Percentiles rank a stretch among this genome's conserved stretches.
Evolutionary conservation across 164 flowering plant species (phyloP).

Genomic region (grape (Vitis vinifera)): DNA sequence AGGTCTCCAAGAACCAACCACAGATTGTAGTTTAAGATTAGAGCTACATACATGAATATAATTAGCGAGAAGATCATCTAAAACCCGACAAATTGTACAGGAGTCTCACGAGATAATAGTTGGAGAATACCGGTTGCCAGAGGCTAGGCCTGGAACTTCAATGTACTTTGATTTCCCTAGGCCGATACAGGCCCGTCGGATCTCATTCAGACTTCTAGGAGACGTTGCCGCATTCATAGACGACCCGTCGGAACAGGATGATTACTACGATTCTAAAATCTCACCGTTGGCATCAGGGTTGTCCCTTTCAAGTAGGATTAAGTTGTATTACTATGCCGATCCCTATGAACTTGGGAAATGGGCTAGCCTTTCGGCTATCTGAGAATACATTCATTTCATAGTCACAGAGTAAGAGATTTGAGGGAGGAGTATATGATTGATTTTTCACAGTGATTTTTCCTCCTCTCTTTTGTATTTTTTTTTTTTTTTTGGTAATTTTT

Average conservation of each 20-base stretch:
- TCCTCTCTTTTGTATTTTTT: no score
- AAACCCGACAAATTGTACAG: slow-evolving; percentile 31
- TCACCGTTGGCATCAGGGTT: slow-evolving; percentile 58
- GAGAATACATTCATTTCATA: slow-evolving; percentile 14
- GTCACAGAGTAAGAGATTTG: no score
- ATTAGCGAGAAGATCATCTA: not conserved
- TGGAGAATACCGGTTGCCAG: slow-evolving; percentile 84
- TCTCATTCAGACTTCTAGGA: slow-evolving; percentile 77
- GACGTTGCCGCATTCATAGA: slow-evolving; percentile 81
- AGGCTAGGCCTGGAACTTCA: slow-evolving; percentile 68
- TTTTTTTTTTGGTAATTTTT: no score
- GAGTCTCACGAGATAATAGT: slow-evolving; percentile 64
- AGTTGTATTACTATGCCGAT: slow-evolving; percentile 82
- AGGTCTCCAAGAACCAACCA: no score
- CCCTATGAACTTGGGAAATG: slow-evolving; percentile 90
- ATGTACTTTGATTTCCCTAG: slow-evolving; percentile 94
- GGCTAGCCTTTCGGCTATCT: slow-evolving; percentile 86
- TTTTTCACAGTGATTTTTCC: no score
- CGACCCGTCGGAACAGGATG: slow-evolving; percentile 75
- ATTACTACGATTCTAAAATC: slow-evolving; percentile 36
- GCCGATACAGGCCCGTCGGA: slow-evolving; percentile 51
- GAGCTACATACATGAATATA: no score
- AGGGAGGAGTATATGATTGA: no score
- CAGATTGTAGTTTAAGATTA: no score
- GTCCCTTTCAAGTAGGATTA: slow-evolving; percentile 70